Evolutionary conservation across 768 basidiomycete genomes (phyloP).

Genomic region (Tricholoma sp.): DNA sequence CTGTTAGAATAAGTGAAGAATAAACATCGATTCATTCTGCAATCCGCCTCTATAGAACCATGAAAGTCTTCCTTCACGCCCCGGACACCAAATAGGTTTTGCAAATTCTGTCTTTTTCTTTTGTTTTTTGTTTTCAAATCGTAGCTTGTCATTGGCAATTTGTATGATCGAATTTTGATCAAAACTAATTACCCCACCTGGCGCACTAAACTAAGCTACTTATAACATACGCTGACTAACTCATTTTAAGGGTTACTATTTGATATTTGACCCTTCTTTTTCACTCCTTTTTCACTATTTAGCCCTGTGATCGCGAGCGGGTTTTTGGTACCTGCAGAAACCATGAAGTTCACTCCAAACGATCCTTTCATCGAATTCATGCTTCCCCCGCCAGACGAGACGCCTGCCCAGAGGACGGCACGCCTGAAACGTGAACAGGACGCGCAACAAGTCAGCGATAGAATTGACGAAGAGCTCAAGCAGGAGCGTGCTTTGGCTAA

Average conservation of each 20-base stretch:
- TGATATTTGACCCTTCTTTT: too few relatives aligned
- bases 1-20: too few relatives aligned
- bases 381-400: slow-evolving; percentile 48
- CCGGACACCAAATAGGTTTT: too few relatives aligned
- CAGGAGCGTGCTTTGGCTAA: slow-evolving; percentile 38
- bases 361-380: slow-evolving; percentile 44
- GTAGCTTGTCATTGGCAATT: neutral
- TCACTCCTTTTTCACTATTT: slow-evolving; percentile 4
- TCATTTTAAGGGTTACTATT: neutral
- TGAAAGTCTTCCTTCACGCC: too few relatives aligned
- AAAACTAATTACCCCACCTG: neutral
- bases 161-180: neutral
- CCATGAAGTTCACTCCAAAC: slow-evolving; percentile 31
- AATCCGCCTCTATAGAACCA: too few relatives aligned
- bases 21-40: too few relatives aligned
- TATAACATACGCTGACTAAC: neutral
- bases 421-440: slow-evolving; percentile 42
- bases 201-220: too few relatives aligned
- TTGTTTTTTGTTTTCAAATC: too few relatives aligned
- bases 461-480: slow-evolving; percentile 57
- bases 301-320: neutral
- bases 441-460: slow-evolving; percentile 45
- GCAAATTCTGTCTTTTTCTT: too few relatives aligned
- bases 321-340: neutral
- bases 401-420: slow-evolving; percentile 43